Percentiles rank a stretch among this genome's conserved stretches.
phyloP scores from a whole-genome alignment of 495 filamentous ascomycete species.

The Neurospora sp. region DNA sequence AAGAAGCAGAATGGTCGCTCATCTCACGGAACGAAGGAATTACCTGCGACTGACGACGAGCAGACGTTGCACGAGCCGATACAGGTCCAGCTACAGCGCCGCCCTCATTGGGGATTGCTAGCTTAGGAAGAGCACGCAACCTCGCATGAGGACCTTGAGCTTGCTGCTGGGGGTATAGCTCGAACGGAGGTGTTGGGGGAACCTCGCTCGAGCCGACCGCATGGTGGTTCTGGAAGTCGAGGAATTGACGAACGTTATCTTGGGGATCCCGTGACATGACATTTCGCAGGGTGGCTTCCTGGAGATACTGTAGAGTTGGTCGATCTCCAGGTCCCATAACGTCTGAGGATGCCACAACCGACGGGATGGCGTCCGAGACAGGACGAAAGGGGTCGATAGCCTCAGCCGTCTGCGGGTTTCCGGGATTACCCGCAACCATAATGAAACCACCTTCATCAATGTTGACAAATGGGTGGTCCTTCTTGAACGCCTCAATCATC shows the following conservation, averaged over 20 bases:
- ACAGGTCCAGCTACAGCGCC: slow-evolving; percentile 13
- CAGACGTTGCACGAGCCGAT: slow-evolving; percentile 7
- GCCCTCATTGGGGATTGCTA: slow-evolving; percentile 38
- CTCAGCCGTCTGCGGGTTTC: slow-evolving; percentile 54
- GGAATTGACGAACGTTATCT: slow-evolving; percentile 82
- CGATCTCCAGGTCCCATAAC: slow-evolving; percentile 57
- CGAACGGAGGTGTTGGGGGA: slow-evolving; percentile 44
- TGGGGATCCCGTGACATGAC: slow-evolving; percentile 68
- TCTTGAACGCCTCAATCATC: slow-evolving; percentile 53
- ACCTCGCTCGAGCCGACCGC: slow-evolving; percentile 40
- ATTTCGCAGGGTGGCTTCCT: slow-evolving; percentile 56
- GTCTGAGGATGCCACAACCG: slow-evolving; percentile 84
- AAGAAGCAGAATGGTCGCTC: slow-evolving; percentile 33
- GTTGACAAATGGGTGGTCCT: slow-evolving; percentile 54
- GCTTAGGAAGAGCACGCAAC: slow-evolving; percentile 47
- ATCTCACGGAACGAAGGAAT: slow-evolving; percentile 45
- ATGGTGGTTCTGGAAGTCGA: slow-evolving; percentile 62
- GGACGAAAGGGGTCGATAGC: slow-evolving; percentile 43
- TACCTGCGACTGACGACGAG: slow-evolving; percentile 18
- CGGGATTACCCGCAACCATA: slow-evolving; percentile 57
- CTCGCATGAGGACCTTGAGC: slow-evolving; percentile 34
- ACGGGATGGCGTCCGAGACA: slow-evolving; percentile 57
- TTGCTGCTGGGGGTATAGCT: slow-evolving; percentile 29
- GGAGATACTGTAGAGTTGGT: slow-evolving; percentile 53
- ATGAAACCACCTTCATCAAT: slow-evolving; percentile 49